These are phyloP conservation scores for Sclerotiophoma versabilis DNA, from an alignment of 2,329 filamentous ascomycete species.

Conservation along the genomic window DNA sequence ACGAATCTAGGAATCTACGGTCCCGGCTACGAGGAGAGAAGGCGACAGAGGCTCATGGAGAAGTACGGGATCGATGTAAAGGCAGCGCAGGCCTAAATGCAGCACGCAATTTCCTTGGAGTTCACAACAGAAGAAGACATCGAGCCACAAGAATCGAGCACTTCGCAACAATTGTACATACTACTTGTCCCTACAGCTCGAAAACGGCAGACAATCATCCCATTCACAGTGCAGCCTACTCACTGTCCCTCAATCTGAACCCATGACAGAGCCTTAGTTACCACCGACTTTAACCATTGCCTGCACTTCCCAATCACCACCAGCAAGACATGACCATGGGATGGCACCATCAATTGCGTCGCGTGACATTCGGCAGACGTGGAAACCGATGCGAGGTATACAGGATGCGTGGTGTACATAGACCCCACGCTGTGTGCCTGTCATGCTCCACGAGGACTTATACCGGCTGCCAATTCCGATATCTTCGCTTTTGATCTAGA, in stretches of 20 bases:
- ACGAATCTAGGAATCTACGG: constrained; percentile 72
- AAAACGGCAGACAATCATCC: constrained; percentile 10
- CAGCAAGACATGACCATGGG: too few relatives aligned
- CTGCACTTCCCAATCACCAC: too few relatives aligned
- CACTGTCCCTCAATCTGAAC: not conserved
- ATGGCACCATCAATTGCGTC: too few relatives aligned
- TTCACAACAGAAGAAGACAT: constrained; percentile 27
- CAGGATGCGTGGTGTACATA: too few relatives aligned
- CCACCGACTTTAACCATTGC: too few relatives aligned
- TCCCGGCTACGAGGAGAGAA: constrained; percentile 83
- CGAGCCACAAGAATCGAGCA: constrained; percentile 17
- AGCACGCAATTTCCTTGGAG: constrained; percentile 28
- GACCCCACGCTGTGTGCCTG: too few relatives aligned
- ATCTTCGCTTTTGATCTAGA: too few relatives aligned
- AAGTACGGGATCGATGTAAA: constrained; percentile 84
- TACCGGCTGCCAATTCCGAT: too few relatives aligned
- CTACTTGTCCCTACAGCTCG: constrained; percentile 14
- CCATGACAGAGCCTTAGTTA: too few relatives aligned
- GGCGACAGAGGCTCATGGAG: constrained; percentile 80
- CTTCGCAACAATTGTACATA: constrained; percentile 29
- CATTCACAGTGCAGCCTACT: not conserved
- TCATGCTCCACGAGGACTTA: too few relatives aligned
- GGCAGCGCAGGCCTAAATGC: constrained; percentile 36
- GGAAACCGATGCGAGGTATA: too few relatives aligned
- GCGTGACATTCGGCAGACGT: too few relatives aligned